Conservation (phyloP, 2,329 filamentous ascomycete genomes). For the Ophiognomonia clavigignenti-juglandacearum region DNA sequence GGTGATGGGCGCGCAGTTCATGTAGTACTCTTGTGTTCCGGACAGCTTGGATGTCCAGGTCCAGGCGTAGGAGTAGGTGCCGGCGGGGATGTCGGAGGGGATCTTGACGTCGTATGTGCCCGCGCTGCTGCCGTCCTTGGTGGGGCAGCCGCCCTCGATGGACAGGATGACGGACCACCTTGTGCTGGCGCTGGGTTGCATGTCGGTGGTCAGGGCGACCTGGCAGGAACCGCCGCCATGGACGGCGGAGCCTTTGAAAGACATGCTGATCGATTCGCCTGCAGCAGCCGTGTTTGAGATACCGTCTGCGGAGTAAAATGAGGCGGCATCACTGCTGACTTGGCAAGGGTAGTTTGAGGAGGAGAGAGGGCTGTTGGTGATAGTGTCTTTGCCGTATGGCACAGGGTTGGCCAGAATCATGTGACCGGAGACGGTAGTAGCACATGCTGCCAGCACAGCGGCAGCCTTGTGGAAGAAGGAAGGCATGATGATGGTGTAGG, state of each 20-base stretch:
- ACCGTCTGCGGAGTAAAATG: conserved; percentile 14
- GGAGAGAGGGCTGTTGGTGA: conserved; percentile 9
- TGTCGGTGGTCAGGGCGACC: conserved; percentile 76
- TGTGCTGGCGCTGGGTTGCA: conserved; percentile 57
- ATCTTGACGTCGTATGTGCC: conserved; percentile 65
- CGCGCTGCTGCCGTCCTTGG: conserved; percentile 47
- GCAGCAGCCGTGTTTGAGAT: conserved; percentile 13
- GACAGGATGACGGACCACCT: conserved; percentile 88
- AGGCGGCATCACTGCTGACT: conserved; percentile 9
- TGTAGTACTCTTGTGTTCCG: conserved; percentile 94
- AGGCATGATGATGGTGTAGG: conserved; percentile 5
- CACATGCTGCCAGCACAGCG: conserved; percentile 13
- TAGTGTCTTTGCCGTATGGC: conserved; percentile 7
- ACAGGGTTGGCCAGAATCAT: conserved; percentile 15
- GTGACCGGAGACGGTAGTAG: conserved; percentile 11
- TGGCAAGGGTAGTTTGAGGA: conserved; percentile 15
- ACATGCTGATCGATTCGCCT: conserved; percentile 13
- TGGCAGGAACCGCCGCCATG: conserved; percentile 97
- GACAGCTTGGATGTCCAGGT: conserved; percentile 77
- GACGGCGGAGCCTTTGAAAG: conserved; percentile 43
- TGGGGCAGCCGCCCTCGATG: conserved; percentile 80
- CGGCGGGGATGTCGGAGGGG: conserved; percentile 65
- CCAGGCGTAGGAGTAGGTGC: conserved; percentile 81
- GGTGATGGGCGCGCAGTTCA: conserved; percentile 82
- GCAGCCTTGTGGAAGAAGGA: conserved; percentile 9